These are phyloP conservation scores for Trichoderma brevicompactum DNA, from an alignment of 2,329 filamentous ascomycete species.

Conservation along the genomic window DNA sequence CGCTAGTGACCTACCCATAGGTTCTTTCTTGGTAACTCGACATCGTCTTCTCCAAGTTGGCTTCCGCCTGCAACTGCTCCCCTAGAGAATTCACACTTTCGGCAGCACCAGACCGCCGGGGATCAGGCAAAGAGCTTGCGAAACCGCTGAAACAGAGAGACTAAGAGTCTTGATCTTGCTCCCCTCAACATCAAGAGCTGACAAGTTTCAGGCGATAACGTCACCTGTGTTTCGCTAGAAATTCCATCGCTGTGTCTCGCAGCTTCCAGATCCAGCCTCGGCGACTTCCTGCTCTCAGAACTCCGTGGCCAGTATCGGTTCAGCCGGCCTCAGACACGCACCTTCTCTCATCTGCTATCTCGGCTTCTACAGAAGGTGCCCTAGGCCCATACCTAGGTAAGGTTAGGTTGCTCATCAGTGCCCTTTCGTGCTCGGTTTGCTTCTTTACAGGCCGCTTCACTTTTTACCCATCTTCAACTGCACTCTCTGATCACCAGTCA, in stretches of 20 bases:
- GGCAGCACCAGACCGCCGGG: not conserved
- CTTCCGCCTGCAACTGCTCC: not conserved
- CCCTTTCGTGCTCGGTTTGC: conserved; percentile 11
- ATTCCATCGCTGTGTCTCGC: not conserved
- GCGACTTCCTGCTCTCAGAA: not conserved
- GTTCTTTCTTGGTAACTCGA: not conserved
- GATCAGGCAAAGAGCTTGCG: not conserved
- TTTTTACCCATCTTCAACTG: conserved; percentile 7
- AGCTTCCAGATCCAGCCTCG: not conserved
- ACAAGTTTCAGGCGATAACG: not conserved
- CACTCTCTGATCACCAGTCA: conserved; percentile 19
- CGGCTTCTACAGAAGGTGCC: conserved; percentile 10
- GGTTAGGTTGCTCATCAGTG: conserved; percentile 12
- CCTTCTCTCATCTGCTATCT: conserved; percentile 1
- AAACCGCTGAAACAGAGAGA: not conserved
- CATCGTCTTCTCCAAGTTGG: not conserved
- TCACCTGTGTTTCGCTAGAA: conserved; percentile 9
- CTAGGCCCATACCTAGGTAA: not conserved
- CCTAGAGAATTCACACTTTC: not conserved
- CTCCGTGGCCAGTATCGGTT: not conserved
- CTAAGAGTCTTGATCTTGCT: not conserved
- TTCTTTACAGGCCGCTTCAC: not conserved
- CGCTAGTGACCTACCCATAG: not conserved
- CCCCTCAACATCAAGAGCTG: not conserved
- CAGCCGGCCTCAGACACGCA: not conserved